Evolutionary conservation across 306 rosid species (phyloP), one percentile per base, ranked within the genome.

Genomic region (Oemleria cerasiformis): DNA sequence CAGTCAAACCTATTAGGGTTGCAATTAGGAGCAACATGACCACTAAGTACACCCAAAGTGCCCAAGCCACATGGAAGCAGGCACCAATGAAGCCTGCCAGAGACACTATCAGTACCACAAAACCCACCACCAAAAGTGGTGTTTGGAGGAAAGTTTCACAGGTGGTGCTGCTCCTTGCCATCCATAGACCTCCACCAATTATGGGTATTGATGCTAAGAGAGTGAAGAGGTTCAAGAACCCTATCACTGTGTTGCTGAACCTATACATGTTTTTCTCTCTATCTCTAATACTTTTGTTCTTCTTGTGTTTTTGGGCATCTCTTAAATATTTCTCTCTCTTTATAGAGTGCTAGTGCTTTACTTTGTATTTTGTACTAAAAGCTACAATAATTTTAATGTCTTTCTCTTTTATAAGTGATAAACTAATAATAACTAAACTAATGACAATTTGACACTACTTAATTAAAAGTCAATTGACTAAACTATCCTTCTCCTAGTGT

Each of bases 21-120:
- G 73, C 91, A n/a, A 91, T 95, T 12, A 95, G 76, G 15, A 95
- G 57, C 72, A 95, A 40, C 99, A 95, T 91, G 60, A 88, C 83
- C 71, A 86, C 90, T 53, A 95, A 74, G 80, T 95, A 95, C 48
- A 95, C 68, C 96, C 99, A 86, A 0, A 95, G 90, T 12, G 97
- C 97, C 84, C 96, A 95, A 1, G 91, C 97, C 13, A 95, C 99
- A 48, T 91, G 79, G 63, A 95, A 95, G 48, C 99, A 95, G 2
- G 99, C 99, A 6, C 99, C 99, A 10, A 95, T 83, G 83, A 95
- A 95, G 3, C 99, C 99, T 6, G 96, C 90, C 5, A 95, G 79
- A 19, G 99, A 95, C 5, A 95, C 78, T 58, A 95, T 55, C 0
- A 95, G 88, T 54, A 95, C 90, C 6, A 91, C 78, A 44, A 95